These are phyloP conservation scores for Nakazawaea pomicola DNA, from an alignment of 805 yeast genomes.

Conservation along the genomic window DNA sequence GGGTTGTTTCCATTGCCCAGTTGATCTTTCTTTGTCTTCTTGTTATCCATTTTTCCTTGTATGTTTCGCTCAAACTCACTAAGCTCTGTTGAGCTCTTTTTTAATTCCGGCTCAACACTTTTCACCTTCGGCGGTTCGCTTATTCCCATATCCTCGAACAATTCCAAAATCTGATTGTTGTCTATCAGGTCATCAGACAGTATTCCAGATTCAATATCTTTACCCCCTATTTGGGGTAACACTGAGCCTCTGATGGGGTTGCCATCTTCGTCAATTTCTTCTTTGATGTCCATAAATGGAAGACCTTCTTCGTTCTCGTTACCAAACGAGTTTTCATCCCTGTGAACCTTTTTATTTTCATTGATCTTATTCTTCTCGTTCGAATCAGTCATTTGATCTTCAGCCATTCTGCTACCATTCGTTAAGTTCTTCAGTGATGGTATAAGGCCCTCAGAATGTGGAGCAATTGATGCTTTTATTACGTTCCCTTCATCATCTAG, in stretches of 20 bases:
- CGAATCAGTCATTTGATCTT: background rate
- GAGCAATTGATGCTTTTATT: conserved; percentile 38
- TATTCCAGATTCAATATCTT: conserved; percentile 15
- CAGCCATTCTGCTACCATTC: background rate
- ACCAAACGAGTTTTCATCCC: conserved; percentile 1
- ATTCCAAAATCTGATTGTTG: conserved; percentile 26
- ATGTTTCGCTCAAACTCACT: conserved; percentile 9
- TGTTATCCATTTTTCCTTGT: conserved; percentile 8
- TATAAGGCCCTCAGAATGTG: too few relatives aligned
- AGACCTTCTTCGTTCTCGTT: conserved; percentile 39
- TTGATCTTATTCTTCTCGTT: background rate
- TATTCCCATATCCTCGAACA: conserved; percentile 30
- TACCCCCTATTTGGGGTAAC: conserved; percentile 28
- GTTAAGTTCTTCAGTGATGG: too few relatives aligned
- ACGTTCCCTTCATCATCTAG: conserved; percentile 82
- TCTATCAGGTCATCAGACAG: conserved; percentile 17
- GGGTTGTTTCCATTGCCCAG: background rate
- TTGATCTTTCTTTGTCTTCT: background rate
- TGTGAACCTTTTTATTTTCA: background rate
- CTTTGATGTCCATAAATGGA: conserved; percentile 72
- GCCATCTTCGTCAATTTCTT: conserved; percentile 76
- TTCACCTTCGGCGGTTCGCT: background rate
- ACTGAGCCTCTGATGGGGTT: conserved; percentile 46
- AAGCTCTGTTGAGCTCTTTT: background rate
- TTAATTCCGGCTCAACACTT: background rate